These are phyloP conservation scores for Trichoderma brevicompactum DNA, from an alignment of 2,329 filamentous ascomycete species.

Conservation along the genomic window DNA sequence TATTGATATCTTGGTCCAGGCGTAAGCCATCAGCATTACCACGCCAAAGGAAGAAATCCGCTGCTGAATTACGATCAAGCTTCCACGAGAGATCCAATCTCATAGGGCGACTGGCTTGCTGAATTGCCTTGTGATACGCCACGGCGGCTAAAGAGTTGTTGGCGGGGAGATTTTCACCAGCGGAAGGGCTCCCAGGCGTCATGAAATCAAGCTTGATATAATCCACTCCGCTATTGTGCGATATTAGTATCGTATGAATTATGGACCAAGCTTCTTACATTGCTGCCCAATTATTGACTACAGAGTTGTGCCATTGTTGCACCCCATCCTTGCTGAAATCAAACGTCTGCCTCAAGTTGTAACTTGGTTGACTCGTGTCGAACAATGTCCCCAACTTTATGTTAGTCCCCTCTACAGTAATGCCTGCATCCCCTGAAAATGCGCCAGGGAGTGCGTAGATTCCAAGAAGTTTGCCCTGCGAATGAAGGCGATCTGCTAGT, in stretches of 20 bases:
- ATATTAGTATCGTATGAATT: neutral
- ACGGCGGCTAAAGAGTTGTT: conserved; percentile 21
- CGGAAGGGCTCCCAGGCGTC: conserved; percentile 14
- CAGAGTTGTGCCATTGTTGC: conserved; percentile 23
- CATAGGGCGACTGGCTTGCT: conserved; percentile 23
- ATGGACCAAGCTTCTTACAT: neutral
- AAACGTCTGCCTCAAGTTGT: conserved; percentile 18
- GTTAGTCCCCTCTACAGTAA: conserved; percentile 18
- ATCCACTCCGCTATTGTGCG: neutral
- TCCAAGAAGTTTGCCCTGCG: conserved; percentile 13
- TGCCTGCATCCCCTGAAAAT: neutral
- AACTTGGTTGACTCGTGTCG: conserved; percentile 16
- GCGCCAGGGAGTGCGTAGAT: conserved; percentile 16
- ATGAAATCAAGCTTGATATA: conserved; percentile 22
- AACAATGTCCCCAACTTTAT: conserved; percentile 14
- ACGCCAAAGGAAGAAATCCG: conserved; percentile 19
- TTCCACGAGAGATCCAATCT: conserved; percentile 20
- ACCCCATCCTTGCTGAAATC: conserved; percentile 17
- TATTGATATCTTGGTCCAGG: conserved; percentile 21
- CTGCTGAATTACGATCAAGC: conserved; percentile 9
- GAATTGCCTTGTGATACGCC: conserved; percentile 18
- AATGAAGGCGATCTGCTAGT: conserved; percentile 9
- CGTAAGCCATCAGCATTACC: conserved; percentile 18
- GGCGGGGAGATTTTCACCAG: neutral
- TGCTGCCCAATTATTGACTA: conserved; percentile 18